Evolutionary conservation across 2,329 filamentous ascomycete species (phyloP).

Genomic region (Xylariales sp.): DNA sequence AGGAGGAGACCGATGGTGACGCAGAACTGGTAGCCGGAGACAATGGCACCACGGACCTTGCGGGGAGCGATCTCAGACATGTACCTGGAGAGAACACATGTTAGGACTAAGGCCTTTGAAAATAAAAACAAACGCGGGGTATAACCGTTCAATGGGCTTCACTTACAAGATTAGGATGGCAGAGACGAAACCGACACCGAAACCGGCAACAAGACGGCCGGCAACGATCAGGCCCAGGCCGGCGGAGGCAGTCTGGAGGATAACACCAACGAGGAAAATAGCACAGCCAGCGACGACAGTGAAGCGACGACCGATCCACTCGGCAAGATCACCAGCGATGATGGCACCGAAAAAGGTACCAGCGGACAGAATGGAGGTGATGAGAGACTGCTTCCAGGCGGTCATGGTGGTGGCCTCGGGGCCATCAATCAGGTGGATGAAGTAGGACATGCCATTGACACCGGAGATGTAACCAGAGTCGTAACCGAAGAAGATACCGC

Average conservation of each 20-base stretch:
- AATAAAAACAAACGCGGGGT: too few species aligned
- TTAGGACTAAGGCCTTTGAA: too few species aligned
- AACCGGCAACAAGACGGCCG: slow-evolving; percentile 70
- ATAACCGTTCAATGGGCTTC: background rate
- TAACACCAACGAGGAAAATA: slow-evolving; percentile 66
- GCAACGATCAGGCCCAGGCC: slow-evolving; percentile 61
- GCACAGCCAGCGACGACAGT: slow-evolving; percentile 68
- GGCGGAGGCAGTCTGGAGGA: slow-evolving; percentile 59
- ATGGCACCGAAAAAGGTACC: slow-evolving; percentile 77
- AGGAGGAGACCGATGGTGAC: slow-evolving; percentile 76
- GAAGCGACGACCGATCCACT: slow-evolving; percentile 68
- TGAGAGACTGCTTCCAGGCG: slow-evolving; percentile 46
- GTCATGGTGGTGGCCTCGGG: slow-evolving; percentile 26
- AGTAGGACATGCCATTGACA: slow-evolving; percentile 31
- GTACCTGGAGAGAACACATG: slow-evolving; percentile 40
- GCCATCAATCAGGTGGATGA: slow-evolving; percentile 28
- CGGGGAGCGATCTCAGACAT: slow-evolving; percentile 77
- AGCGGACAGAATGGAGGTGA: slow-evolving; percentile 73
- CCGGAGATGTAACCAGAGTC: slow-evolving; percentile 57
- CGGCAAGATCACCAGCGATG: slow-evolving; percentile 72
- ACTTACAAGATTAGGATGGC: slow-evolving; percentile 64
- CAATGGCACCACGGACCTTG: slow-evolving; percentile 73
- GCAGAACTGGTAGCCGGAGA: slow-evolving; percentile 81
- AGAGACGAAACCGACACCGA: slow-evolving; percentile 78
- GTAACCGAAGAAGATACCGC: slow-evolving; percentile 75